Conservation (phyloP, 2,329 filamentous ascomycete species). For the Monosporascus sp. region DNA sequence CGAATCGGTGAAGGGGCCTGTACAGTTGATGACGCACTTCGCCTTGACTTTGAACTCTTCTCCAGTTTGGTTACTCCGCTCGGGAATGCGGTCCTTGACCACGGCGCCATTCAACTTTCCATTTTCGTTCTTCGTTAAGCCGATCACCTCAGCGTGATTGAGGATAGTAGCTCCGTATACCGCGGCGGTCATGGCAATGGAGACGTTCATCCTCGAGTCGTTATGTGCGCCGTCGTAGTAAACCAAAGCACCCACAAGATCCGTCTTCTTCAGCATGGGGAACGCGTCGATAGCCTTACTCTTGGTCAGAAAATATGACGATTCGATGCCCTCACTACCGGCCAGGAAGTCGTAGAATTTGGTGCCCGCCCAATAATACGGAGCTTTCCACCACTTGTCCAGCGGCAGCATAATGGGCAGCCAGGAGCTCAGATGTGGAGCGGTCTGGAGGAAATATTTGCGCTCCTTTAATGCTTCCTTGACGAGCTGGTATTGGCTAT, state of each 20-base stretch:
- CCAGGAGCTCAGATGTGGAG: slow-evolving; percentile 68
- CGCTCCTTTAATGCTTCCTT: slow-evolving; percentile 69
- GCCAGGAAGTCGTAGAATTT: slow-evolving; percentile 84
- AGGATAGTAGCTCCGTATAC: slow-evolving; percentile 78
- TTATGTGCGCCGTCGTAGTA: slow-evolving; percentile 94
- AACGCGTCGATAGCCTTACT: slow-evolving; percentile 84
- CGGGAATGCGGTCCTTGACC: slow-evolving; percentile 65
- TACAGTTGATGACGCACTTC: slow-evolving; percentile 82
- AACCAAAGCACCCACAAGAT: slow-evolving; percentile 74
- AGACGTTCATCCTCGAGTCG: slow-evolving; percentile 89
- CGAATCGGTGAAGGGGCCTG: slow-evolving; percentile 80
- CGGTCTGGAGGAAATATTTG: slow-evolving; percentile 70
- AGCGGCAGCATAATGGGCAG: slow-evolving; percentile 72
- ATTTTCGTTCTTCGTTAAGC: slow-evolving; percentile 66
- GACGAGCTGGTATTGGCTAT: slow-evolving; percentile 66
- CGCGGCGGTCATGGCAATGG: slow-evolving; percentile 82
- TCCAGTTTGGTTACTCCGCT: slow-evolving; percentile 56
- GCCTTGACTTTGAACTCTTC: slow-evolving; percentile 68
- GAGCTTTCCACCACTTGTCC: slow-evolving; percentile 71
- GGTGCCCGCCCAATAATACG: slow-evolving; percentile 71
- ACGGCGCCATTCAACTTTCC: slow-evolving; percentile 70
- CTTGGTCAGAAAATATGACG: slow-evolving; percentile 80
- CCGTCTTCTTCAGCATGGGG: slow-evolving; percentile 79
- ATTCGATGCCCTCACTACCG: slow-evolving; percentile 82
- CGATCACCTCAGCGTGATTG: slow-evolving; percentile 78